A percentile compares a stretch with the other conserved stretches of the same genome.
phyloP scores from a whole-genome alignment of 371 early-diverging fungal species.

The Mortierella sp. region DNA sequence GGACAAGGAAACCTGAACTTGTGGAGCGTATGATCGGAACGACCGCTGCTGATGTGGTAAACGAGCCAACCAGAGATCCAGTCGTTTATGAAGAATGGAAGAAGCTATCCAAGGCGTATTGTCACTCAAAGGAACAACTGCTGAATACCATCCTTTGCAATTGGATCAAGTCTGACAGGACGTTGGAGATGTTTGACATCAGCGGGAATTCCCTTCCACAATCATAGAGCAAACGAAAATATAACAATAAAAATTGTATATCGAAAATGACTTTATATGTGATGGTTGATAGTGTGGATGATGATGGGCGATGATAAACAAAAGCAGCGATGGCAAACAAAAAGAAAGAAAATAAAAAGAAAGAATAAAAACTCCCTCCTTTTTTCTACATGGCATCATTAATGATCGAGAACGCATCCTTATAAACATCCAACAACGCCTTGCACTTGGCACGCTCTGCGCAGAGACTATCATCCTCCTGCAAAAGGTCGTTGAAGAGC shows the following conservation, averaged over 20 bases:
- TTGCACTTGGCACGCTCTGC: slow-evolving; percentile 83
- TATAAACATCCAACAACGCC: slow-evolving; percentile 82
- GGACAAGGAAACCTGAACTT: neutral
- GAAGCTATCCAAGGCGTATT: slow-evolving; percentile 54
- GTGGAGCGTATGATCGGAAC: slow-evolving; percentile 2
- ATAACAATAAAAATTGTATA: no score
- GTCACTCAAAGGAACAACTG: slow-evolving; percentile 56
- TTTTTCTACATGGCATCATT: slow-evolving; percentile 72
- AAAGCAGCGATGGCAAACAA: neutral
- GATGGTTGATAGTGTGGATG: slow-evolving; percentile 4
- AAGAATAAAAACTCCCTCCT: neutral
- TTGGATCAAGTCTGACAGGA: slow-evolving; percentile 66
- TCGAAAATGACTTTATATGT: slow-evolving; percentile 27
- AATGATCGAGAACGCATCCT: slow-evolving; percentile 81
- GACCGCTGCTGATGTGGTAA: no score
- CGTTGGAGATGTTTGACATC: slow-evolving; percentile 53
- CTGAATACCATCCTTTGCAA: slow-evolving; percentile 60
- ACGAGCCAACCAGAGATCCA: neutral
- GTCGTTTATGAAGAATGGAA: slow-evolving; percentile 64
- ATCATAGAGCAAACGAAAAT: neutral
- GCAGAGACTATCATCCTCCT: slow-evolving; percentile 81
- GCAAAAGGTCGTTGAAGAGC: slow-evolving; percentile 76
- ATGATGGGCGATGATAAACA: neutral
- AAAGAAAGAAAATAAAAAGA: neutral
- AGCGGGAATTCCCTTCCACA: slow-evolving; percentile 3